Base-by-base conservation (phyloP, 192 early-diverging fungal species). In the Chytriomyces sp. region DNA sequence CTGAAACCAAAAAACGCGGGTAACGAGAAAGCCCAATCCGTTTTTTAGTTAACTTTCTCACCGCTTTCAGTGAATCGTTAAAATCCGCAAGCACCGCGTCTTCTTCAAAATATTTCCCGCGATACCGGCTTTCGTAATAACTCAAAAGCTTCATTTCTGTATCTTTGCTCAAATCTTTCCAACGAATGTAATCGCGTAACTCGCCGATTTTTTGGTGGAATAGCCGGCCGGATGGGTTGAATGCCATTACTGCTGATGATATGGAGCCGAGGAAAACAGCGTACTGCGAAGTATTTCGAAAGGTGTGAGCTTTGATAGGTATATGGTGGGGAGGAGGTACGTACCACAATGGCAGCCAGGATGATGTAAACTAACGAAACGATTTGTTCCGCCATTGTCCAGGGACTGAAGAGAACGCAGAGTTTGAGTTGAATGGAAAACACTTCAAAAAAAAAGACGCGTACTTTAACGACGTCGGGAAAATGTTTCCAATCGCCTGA, bases 161-260 rank as follows among this genome's bases (percentile, higher is more conserved):
- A 11, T 75, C 60, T 7, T 9, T 7, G 46, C 20, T 45, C 23
- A 81, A 20, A 28, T 76, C 18, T 68, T 81, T 81, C 69, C 63
- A 67, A 11, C 26, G 60, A 79, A 85, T 76, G 65, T 81, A 85
- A 59, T 85, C 82, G 77, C 61, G 5, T 13, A 81, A 50, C 48
- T 81, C 77, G 24, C 82, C 80, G 74, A 81, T 67, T 61, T 81
- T 81, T 48, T 79, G 77, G 13, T n/a, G 8, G 70, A 50, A 79
- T 8, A 79, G 45, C 5, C 70, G 60, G 23, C 66, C 77, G 18
- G 61, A 65, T 28, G 77, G 72, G 61, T 77, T 69, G 45, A 77
- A 50, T 4, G 66, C 23, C 11, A 77, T 23, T 7, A 46, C 46
- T 6, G 50, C 67, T 8, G 76, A 68, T 6, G 76, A 77, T 45